Evolutionary conservation across 208 protist genomes (phyloP), one percentile per base, ranked within the genome.

Genomic region (Acanthamoeba lenticulata): DNA sequence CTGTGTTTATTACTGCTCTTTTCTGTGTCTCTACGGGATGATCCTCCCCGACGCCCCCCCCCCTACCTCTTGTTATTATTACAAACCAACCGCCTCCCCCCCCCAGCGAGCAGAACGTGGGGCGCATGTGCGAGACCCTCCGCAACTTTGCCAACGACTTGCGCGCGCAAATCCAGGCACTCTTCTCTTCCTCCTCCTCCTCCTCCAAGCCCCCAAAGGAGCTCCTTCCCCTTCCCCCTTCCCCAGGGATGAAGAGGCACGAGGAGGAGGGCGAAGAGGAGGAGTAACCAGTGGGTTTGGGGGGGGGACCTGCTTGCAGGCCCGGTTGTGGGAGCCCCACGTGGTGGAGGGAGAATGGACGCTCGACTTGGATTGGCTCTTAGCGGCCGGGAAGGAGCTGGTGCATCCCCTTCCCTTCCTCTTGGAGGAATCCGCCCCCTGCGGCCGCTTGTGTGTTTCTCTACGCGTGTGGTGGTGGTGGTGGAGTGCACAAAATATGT

Each of bases 101-200:
- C 2, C 52, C 52, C 52, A 83, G 72, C 4, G 72, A 83, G 11
- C 72, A 83, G 21, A 83, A 83, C 42, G 72, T 83, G 19, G 72
- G 40, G 17, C 34, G 40, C 19, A 83, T 83, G 72, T 83, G 72
- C 24, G 72, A 83, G 4, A 83, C 72, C 13, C 38, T 83, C 1
- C 72, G 72, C 2, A 83, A 49, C 42, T 83, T 83, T 49, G 72
- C 72, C 40, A 83, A 83, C 21, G 72, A 83, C 49, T 38, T 83
- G 38, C 72, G 72, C 6, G 34, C 72, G 1, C 72, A 83, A 27
- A 49, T 83, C 6, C 72, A 83, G 72, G 72, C 49, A 74, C 65
- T 34, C 5, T 27, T 69, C 5, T 34, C 11, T 69, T 49, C 9
- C 15, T 5, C 21, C 21, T 69, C 60, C 19, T 3, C 29, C 11